A percentile compares a stretch with the other conserved stretches of the same genome.
phyloP scores from a whole-genome alignment of 305 asterid species.

The Fraxinus latifolia region DNA sequence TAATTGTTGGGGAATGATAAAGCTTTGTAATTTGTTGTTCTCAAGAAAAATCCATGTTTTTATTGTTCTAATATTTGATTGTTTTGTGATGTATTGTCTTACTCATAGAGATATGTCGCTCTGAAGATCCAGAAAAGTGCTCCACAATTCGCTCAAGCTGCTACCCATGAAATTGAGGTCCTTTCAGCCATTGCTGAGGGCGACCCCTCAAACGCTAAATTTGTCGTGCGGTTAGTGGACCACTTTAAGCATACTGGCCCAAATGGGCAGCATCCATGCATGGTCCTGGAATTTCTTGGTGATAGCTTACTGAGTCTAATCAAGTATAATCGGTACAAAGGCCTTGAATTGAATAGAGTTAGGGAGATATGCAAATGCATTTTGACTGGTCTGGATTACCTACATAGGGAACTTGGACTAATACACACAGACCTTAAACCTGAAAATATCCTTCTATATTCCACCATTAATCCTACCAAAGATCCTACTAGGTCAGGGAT shows the following conservation, averaged over 20 bases:
- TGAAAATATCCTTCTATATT: constrained; percentile 74
- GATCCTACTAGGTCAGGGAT: constrained; percentile 71
- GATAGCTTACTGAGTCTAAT: constrained; percentile 76
- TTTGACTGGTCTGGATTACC: constrained; percentile 81
- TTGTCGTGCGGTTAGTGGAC: constrained; percentile 65
- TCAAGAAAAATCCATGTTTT: neutral
- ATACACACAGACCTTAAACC: constrained; percentile 90
- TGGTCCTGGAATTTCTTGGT: constrained; percentile 93
- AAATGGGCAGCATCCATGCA: constrained; percentile 90
- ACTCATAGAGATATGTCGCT: constrained; percentile 71
- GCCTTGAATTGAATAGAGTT: constrained; percentile 70
- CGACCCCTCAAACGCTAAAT: constrained; percentile 58
- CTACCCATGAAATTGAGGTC: constrained; percentile 82
- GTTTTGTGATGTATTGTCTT: constrained; percentile 23
- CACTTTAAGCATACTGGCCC: constrained; percentile 90
- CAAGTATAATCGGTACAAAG: constrained; percentile 74
- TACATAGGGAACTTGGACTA: constrained; percentile 70
- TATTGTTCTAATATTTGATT: constrained; percentile 11
- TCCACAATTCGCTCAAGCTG: constrained; percentile 87
- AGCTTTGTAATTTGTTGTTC: constrained; percentile 9
- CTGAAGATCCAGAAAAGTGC: constrained; percentile 97
- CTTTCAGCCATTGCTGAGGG: constrained; percentile 75
- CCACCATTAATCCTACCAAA: constrained; percentile 77
- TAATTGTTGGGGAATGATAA: constrained; percentile 5
- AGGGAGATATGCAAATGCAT: constrained; percentile 84